Conservation (phyloP, 192 early-diverging fungal species). For the Coemansia sp. region DNA sequence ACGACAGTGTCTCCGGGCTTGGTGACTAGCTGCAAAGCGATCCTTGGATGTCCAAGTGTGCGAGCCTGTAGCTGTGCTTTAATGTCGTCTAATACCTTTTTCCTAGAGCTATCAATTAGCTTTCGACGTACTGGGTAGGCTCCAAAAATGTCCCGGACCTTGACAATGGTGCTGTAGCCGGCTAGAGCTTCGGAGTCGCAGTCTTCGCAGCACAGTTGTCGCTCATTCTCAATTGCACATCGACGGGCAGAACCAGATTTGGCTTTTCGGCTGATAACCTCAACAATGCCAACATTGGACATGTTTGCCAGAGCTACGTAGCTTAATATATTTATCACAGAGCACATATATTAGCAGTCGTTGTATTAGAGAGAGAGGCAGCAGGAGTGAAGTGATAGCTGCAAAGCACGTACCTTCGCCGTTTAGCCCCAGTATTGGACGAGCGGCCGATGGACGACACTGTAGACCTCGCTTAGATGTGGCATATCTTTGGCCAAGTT, state of each 20-base stretch:
- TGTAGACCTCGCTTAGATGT: conserved; percentile 25
- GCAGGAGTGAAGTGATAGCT: background rate
- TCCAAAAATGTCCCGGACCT: conserved; percentile 31
- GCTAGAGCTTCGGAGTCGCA: background rate
- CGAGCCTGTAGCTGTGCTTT: conserved; percentile 22
- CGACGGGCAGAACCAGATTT: background rate
- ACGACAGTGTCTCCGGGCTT: background rate
- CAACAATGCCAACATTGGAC: conserved; percentile 30
- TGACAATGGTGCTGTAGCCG: conserved; percentile 20
- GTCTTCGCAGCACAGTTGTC: conserved; percentile 1
- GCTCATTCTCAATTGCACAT: conserved; percentile 26
- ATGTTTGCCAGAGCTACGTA: conserved; percentile 41
- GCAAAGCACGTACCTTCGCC: conserved; percentile 30
- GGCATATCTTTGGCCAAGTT: conserved; percentile 24
- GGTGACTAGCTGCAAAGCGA: conserved; percentile 29
- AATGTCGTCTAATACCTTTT: conserved; percentile 12
- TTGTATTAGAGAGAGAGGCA: background rate
- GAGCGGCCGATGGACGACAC: no score
- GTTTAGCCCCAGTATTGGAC: conserved; percentile 8
- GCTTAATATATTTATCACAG: background rate
- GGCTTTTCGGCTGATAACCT: conserved; percentile 13
- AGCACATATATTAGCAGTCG: background rate
- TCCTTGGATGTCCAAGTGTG: conserved; percentile 21
- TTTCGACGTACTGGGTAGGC: conserved; percentile 26
- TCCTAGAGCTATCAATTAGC: conserved; percentile 14